Evolutionary conservation across 345 rosid species (phyloP), one percentile per base, ranked within the genome.

Genomic region (Euphorbia tirucalli): DNA sequence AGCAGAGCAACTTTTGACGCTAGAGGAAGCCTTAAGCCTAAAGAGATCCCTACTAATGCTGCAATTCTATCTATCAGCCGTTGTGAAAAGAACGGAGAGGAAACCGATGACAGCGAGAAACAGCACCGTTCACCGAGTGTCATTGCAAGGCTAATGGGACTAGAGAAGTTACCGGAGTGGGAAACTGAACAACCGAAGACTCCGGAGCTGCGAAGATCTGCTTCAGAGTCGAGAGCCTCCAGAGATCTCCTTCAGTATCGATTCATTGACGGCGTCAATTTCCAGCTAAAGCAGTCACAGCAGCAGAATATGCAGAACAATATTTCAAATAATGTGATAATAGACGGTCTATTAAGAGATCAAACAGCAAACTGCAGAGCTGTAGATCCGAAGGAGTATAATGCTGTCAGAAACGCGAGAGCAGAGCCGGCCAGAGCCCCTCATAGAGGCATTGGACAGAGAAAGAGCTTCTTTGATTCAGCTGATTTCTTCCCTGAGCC

Each of bases 141-240:
- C 13, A 85, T 95, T 65, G 99, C 96, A 1, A 83, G 93, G 63
- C 88, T 95, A 68, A 95, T 95, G 99, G 99, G 99, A 32, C 86
- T 95, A 39, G 97, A 92, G 76, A 75, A 86, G 75, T 71, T 92
- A 79, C 85, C 90, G 10, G 77, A 76, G 35, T 80, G 91, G 44
- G 85, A 83, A 70, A 78, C 81, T 5, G 88, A 81, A n/a, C 86
- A 83, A 30, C 71, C 44, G 5, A 70, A 80, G 75, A 85, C 79
- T 77, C 74, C 82, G 8, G 87, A 87, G 77, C 88, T 95, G 1
- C 87, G 97, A 82, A 88, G 99, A 90, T 95, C 93, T 52, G 96
- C 96, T 7, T 95, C 99, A 10, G 99, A 95, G 81, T 93, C 99
- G 2, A 83, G 97, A 66, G 88, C 84, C 72, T 71, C 74, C 74